phyloP scores from a whole-genome alignment of 2,329 filamentous ascomycete genomes.

The Trichoderma hamatum region DNA sequence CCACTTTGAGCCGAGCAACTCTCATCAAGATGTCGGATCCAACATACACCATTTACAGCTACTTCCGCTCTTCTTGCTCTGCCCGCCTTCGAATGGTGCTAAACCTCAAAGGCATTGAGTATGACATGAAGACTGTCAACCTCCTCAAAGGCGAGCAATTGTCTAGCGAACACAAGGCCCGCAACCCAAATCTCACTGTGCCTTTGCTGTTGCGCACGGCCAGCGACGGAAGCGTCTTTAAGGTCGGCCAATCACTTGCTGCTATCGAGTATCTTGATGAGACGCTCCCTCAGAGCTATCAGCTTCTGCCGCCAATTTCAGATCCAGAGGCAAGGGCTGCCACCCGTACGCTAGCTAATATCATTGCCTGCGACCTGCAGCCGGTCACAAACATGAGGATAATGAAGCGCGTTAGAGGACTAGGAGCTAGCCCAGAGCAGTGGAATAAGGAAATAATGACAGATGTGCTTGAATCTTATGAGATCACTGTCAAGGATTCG shows the following conservation, averaged over 20 bases:
- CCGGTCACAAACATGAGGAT: conserved; percentile 62
- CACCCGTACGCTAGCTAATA: conserved; percentile 56
- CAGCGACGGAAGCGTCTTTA: conserved; percentile 38
- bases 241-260: conserved; percentile 60
- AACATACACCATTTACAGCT: conserved; percentile 56
- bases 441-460: conserved; percentile 58
- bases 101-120: conserved; percentile 56
- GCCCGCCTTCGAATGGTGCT: conserved; percentile 64
- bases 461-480: conserved; percentile 60
- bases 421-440: conserved; percentile 47
- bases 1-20: not conserved
- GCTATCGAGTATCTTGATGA: conserved; percentile 67
- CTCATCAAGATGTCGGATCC: conserved; percentile 24
- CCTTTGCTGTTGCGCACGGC: conserved; percentile 53
- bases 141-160: conserved; percentile 58
- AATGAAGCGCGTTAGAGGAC: conserved; percentile 50
- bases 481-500: conserved; percentile 44
- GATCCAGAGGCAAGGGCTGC: conserved; percentile 49
- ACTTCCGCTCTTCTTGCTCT: conserved; percentile 65
- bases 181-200: conserved; percentile 59
- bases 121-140: conserved; percentile 53
- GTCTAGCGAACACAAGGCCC: conserved; percentile 46
- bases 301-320: conserved; percentile 54
- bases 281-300: conserved; percentile 42
- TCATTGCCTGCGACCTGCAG: conserved; percentile 62